Evolutionary conservation across 345 rosid genomes (phyloP), one percentile per base, ranked within the genome.

Genomic region (Eucalyptus tenuipes): DNA sequence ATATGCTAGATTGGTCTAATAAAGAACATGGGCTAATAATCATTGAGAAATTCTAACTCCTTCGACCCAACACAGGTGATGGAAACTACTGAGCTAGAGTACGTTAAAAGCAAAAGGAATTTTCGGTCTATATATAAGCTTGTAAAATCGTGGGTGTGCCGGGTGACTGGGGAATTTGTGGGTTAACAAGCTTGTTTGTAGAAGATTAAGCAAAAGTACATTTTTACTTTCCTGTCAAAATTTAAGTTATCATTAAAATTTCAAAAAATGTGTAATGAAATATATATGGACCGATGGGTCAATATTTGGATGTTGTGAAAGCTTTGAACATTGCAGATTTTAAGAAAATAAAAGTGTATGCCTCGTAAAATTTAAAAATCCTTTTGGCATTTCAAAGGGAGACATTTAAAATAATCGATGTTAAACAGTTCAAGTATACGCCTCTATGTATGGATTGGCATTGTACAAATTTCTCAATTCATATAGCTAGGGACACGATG

Each of bases 351-450:
- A 59, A 25, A 59, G 8, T 24, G 3, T 1, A 55, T 22, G 13
- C 11, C 0, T 10, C 6, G 1, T 24, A 55, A 52, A 7, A 53
- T 24, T 55, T 55, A 13, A 22, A 55, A 22, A 24, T 55, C 3
- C 13, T 55, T 57, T 57, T 57, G 13, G 64, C 29, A 57, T 55
- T 55, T 20, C 61, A 24, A 55, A 55, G 6, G 3, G 29, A 22
- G 64, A 25, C 3, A 6, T 29, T 27, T 61, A 29, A 3, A 61
- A 61, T 61, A 31, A 68, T 33, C 2, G 7, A 68, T 68, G 2
- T 5, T 33, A 10, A 31, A n/a, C 5, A 7, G 4, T 64, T 0
- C 40, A n/a, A 64, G 6, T 14, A 64, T 15, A 64, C 0, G 2
- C 40, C 40, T 64, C 7, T 64, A n/a, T 64, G 11, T n/a, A n/a